Conservation (phyloP, 371 early-diverging fungal genomes). For the Nosema muscidifuracis region DNA sequence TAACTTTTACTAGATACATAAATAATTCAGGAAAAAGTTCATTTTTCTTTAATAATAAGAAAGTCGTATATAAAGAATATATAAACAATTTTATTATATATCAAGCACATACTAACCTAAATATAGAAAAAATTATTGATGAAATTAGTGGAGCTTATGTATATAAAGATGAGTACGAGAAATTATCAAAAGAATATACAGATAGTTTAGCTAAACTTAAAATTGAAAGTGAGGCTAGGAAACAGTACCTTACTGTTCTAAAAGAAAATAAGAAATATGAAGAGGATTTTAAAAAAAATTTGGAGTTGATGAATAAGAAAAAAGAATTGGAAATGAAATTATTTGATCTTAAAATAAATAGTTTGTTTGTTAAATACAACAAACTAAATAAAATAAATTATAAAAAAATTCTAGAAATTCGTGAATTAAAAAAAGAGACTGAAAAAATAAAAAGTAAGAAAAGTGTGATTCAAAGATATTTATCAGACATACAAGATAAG, state of each 20-base stretch:
- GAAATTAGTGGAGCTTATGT: slow-evolving; percentile 73
- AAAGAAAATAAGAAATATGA: slow-evolving; percentile 39
- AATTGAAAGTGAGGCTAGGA: slow-evolving; percentile 35
- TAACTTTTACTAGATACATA: slow-evolving; percentile 10
- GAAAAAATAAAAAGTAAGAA: slow-evolving; percentile 10
- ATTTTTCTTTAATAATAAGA: slow-evolving; percentile 73
- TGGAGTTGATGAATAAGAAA: slow-evolving; percentile 6
- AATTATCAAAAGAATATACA: slow-evolving; percentile 24
- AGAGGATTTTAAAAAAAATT: slow-evolving; percentile 23
- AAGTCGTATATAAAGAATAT: slow-evolving; percentile 70
- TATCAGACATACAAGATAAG: no score
- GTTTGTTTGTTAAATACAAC: not conserved
- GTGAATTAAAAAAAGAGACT: slow-evolving; percentile 5
- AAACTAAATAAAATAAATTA: no score
- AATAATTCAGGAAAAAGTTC: not conserved
- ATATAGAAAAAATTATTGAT: slow-evolving; percentile 72
- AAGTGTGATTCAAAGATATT: not conserved
- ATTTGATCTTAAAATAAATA: slow-evolving; percentile 1
- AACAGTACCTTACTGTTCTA: slow-evolving; percentile 39
- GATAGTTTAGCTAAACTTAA: slow-evolving; percentile 44
- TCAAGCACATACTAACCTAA: slow-evolving; percentile 83
- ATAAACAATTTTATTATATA: slow-evolving; percentile 87
- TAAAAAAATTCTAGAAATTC: no score
- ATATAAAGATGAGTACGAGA: slow-evolving; percentile 53
- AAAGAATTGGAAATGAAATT: slow-evolving; percentile 7